Conservation (phyloP, 176 grass and related monocot species). For the Ensete glaucum region DNA sequence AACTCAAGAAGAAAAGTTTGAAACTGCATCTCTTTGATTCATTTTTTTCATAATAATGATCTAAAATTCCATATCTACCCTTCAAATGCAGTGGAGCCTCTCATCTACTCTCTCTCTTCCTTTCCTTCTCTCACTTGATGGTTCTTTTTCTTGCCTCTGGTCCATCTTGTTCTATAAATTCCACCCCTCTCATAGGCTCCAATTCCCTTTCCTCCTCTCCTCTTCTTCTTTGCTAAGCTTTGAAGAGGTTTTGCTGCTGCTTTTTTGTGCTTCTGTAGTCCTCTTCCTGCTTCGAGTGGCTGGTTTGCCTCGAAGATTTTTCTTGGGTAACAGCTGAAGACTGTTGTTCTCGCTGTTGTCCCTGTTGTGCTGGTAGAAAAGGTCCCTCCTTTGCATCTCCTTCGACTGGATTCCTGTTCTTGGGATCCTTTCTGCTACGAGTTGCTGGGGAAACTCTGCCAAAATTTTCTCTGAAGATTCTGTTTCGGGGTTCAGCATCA, state of each 20-base stretch:
- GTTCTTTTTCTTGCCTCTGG: too few relatives aligned
- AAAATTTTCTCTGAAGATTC: slow-evolving; percentile 19
- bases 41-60: too few relatives aligned
- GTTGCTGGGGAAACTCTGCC: slow-evolving; percentile 31
- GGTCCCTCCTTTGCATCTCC: neutral
- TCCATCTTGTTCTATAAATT: slow-evolving; percentile 58
- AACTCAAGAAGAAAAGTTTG: too few relatives aligned
- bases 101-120: too few relatives aligned
- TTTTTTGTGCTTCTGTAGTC: neutral
- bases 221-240: slow-evolving; percentile 38
- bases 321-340: neutral
- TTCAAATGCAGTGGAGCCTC: too few relatives aligned
- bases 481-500: neutral
- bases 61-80: too few relatives aligned
- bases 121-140: too few relatives aligned
- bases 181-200: slow-evolving; percentile 32
- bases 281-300: neutral
- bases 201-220: slow-evolving; percentile 91
- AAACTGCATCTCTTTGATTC: too few relatives aligned
- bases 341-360: slow-evolving; percentile 8
- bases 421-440: neutral
- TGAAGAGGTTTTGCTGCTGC: slow-evolving; percentile 2
- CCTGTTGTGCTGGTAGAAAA: neutral
- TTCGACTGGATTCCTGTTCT: neutral
- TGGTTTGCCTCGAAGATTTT: neutral